Conservation (phyloP, 306 rosid species). For the Argentina anserina region DNA sequence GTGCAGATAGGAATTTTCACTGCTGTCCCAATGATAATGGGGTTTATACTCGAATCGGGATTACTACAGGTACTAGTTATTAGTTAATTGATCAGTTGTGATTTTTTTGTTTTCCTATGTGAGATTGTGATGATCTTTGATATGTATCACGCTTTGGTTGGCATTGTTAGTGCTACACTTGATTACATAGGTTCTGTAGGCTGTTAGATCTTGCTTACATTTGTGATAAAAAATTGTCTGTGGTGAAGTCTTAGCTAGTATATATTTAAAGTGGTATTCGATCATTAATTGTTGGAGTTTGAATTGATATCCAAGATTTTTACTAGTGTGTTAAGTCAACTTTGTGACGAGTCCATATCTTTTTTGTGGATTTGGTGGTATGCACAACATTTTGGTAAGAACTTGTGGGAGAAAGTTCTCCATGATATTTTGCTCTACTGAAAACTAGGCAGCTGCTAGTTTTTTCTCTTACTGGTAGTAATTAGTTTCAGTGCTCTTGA, state of each 20-base stretch:
- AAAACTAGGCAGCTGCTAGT: background rate
- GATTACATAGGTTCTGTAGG: background rate
- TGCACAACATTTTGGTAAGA: background rate
- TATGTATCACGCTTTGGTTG: background rate
- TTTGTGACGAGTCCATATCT: too few relatives aligned
- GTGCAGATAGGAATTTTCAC: slow-evolving; percentile 96
- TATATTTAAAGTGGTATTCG: background rate
- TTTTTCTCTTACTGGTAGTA: background rate
- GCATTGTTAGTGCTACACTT: too few relatives aligned
- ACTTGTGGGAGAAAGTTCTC: background rate
- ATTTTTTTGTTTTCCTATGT: background rate
- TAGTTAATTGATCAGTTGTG: background rate
- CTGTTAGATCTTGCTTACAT: background rate
- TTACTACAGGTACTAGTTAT: slow-evolving; percentile 63
- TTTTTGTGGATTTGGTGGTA: too few relatives aligned
- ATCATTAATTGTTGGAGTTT: background rate
- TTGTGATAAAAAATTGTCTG: background rate
- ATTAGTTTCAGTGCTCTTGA: background rate
- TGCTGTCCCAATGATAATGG: slow-evolving; percentile 91
- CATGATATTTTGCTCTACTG: background rate
- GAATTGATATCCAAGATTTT: background rate
- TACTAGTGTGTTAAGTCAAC: background rate
- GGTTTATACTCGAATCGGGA: slow-evolving; percentile 92
- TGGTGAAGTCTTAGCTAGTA: background rate
- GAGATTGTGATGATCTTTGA: background rate